Evolutionary conservation across 345 rosid species (phyloP).

Genomic region (Salix dunnii): DNA sequence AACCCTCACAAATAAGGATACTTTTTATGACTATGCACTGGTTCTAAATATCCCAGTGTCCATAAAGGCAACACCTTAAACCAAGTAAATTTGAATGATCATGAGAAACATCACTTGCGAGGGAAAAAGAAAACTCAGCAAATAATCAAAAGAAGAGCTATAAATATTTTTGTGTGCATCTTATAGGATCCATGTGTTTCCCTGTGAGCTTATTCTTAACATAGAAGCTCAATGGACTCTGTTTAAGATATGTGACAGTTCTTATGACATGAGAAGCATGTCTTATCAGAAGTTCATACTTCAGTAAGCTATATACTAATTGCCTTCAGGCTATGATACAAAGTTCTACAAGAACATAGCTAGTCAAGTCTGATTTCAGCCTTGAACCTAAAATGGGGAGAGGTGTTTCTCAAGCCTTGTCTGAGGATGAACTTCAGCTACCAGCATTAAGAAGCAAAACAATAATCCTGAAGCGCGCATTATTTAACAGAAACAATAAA

Average conservation of each 20-base stretch:
- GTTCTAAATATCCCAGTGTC: background rate
- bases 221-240: background rate
- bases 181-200: background rate
- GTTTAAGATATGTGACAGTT: too few species aligned
- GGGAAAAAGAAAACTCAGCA: background rate
- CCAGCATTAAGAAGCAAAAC: background rate
- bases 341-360: background rate
- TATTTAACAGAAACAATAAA: background rate
- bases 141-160: background rate
- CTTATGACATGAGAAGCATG: background rate
- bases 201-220: background rate
- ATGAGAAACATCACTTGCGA: background rate
- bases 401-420: background rate
- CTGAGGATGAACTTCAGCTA: background rate
- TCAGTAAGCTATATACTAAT: too few species aligned
- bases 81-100: background rate
- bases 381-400: background rate
- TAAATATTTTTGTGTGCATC: background rate
- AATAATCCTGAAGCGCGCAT: background rate
- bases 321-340: background rate
- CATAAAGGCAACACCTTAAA: background rate
- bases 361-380: background rate
- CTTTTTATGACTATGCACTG: background rate
- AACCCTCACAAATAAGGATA: background rate
- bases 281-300: background rate